Base-by-base conservation (phyloP, 2,329 filamentous ascomycete species). In the Coniochaeta pulveracea region DNA sequence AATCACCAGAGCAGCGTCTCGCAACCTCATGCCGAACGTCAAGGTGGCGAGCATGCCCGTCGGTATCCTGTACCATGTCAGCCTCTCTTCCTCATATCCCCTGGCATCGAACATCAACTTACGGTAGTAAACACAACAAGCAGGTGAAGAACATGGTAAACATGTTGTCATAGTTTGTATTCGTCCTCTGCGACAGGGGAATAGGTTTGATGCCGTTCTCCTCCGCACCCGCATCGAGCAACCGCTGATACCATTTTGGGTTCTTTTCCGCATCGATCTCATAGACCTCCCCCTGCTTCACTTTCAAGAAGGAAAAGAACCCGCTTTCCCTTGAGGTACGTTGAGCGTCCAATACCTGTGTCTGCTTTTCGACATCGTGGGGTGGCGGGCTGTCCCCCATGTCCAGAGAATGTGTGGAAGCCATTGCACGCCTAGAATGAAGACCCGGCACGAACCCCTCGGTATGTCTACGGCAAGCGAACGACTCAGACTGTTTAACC, bases 141-240 rank as follows among this genome's bases (percentile, higher is more conserved):
- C 71, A 63, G 14, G 67, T 71, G 45, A 75, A 72, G 59, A 73
- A 76, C 16, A 76, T 56, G 4, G 70, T 74, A 45, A 77, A 76
- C 28, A 77, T 57, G 39, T 71, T 69, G 49, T 59, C 59, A 41
- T 69, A 69, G 22, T 60, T 56, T 7, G 57, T 71, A 39, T 69
- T 61, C 2, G 61, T 74, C 26, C 72, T 58, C 39, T 69, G 55
- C 34, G 71, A 63, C 15, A 63, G 39, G 1, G 70, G 66, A 15
- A 78, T 67, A 1, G 73, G 73, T 36, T 60, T 61, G 43, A 73
- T 61, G 4, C 73, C 73, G 38, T 67, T 66, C 38, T 66, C 59
- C 41, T 72, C 67, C 10, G 71, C 52, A 6, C 66, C 66, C 7
- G 51, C 55, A 22, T 63, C 57, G 14, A 66, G 44, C 12, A 66